These are phyloP conservation scores for Talaromyces sp. DNA, from an alignment of 2,329 filamentous ascomycete genomes.

Conservation along the genomic window DNA sequence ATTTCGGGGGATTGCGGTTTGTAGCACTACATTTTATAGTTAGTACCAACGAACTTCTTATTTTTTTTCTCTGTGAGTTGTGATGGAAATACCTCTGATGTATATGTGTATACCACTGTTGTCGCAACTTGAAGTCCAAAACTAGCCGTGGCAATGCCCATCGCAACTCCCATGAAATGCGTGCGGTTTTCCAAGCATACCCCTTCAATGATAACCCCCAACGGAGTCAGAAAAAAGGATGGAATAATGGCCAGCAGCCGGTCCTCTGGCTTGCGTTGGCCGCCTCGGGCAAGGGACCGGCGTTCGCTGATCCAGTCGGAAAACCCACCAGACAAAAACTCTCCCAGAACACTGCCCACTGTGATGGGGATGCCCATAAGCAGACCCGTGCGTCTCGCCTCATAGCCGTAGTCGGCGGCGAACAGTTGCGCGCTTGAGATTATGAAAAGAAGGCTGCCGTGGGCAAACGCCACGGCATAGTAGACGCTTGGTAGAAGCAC, in stretches of 20 bases:
- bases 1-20: conserved; percentile 18
- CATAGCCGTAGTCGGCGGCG: conserved; percentile 45
- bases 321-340: conserved; percentile 22
- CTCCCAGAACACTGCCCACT: conserved; percentile 21
- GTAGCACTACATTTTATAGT: conserved; percentile 13
- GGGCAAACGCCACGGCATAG: conserved; percentile 21
- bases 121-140: conserved; percentile 32
- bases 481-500: conserved; percentile 17
- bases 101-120: conserved; percentile 15
- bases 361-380: conserved; percentile 20
- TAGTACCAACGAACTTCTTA: background rate
- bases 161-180: conserved; percentile 46
- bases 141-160: conserved; percentile 47
- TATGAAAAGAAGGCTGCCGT: conserved; percentile 22
- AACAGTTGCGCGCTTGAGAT: conserved; percentile 57
- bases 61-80: background rate
- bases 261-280: conserved; percentile 24
- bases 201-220: conserved; percentile 18
- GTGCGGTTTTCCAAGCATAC: conserved; percentile 12
- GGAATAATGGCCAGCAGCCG: conserved; percentile 16
- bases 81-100: background rate
- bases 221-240: conserved; percentile 11
- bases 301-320: conserved; percentile 24
- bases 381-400: conserved; percentile 19
- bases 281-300: conserved; percentile 22